A percentile compares a stretch with the other conserved stretches of the same genome.
Evolutionary conservation across 176 grass and related monocot genomes (phyloP).

Genomic region (Oryza brachyantha): DNA sequence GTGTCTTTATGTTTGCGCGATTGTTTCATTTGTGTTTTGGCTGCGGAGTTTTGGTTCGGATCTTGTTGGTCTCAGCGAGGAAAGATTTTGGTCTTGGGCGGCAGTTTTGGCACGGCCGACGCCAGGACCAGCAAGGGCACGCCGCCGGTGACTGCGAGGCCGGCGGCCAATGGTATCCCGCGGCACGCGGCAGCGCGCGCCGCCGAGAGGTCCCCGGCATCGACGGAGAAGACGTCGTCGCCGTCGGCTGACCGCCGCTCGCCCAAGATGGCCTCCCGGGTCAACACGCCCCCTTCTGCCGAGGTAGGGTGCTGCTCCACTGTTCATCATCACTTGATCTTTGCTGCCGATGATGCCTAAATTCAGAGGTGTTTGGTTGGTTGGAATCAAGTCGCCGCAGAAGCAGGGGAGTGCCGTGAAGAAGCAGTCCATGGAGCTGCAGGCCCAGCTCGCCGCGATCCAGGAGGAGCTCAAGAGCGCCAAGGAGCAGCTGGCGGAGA

Average conservation of each 20-base stretch:
- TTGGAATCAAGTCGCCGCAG: constrained; percentile 23
- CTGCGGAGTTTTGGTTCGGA: background rate
- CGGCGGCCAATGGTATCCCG: constrained; percentile 30
- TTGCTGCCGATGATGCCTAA: too few species aligned
- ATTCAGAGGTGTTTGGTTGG: background rate
- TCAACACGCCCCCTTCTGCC: constrained; percentile 8
- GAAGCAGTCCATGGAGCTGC: constrained; percentile 40
- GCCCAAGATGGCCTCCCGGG: constrained; percentile 36
- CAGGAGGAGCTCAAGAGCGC: constrained; percentile 55
- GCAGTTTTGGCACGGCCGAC: constrained; percentile 48
- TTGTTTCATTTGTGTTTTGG: constrained; percentile 20
- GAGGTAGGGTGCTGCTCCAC: background rate
- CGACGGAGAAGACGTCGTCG: constrained; percentile 25
- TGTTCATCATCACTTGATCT: too few species aligned
- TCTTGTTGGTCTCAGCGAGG: constrained; percentile 15
- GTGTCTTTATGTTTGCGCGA: background rate
- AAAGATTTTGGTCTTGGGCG: constrained; percentile 14
- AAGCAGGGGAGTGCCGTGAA: constrained; percentile 44
- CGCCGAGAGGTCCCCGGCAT: constrained; percentile 38
- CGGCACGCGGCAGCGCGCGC: constrained; percentile 24
- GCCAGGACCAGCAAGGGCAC: constrained; percentile 50
- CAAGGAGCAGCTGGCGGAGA: constrained; percentile 48
- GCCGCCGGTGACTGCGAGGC: constrained; percentile 20
- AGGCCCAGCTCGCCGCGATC: constrained; percentile 51
- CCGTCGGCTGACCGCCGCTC: background rate